These are phyloP conservation scores for Sistotremastrum suecicum DNA, from an alignment of 768 basidiomycete species.

Conservation along the genomic window DNA sequence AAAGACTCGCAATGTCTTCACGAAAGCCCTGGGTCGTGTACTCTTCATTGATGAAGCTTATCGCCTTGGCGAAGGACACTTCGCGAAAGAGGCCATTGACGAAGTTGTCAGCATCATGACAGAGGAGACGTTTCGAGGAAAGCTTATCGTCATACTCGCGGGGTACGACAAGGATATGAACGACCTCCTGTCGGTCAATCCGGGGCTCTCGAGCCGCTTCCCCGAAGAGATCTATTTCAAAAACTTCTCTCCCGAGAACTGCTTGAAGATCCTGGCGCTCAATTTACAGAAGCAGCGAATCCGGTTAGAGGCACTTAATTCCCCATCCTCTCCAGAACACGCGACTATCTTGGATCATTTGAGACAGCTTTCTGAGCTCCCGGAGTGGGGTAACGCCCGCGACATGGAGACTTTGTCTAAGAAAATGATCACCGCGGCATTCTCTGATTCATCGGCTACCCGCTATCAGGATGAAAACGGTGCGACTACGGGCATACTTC, in stretches of 20 bases:
- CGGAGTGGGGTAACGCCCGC: constrained; percentile 58
- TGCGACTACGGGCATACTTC: constrained; percentile 5
- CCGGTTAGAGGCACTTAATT: constrained; percentile 21
- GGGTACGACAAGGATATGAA: constrained; percentile 63
- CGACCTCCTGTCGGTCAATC: constrained; percentile 38
- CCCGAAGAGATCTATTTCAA: constrained; percentile 42
- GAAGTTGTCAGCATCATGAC: constrained; percentile 55
- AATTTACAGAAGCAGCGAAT: constrained; percentile 34
- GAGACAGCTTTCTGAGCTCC: constrained; percentile 26
- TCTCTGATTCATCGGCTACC: constrained; percentile 10
- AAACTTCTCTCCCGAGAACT: constrained; percentile 34
- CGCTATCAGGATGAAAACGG: constrained; percentile 4
- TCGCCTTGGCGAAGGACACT: constrained; percentile 42
- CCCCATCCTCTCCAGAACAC: constrained; percentile 17
- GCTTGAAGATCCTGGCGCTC: constrained; percentile 33
- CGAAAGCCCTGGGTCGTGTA: constrained; percentile 52
- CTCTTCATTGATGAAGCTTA: constrained; percentile 67
- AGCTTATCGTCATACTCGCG: constrained; percentile 53
- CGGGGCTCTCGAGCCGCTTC: constrained; percentile 55
- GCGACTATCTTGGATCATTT: constrained; percentile 25
- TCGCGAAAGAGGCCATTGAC: constrained; percentile 60
- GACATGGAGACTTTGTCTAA: constrained; percentile 43
- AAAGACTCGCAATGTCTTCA: constrained; percentile 43
- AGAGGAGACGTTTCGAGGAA: constrained; percentile 37
- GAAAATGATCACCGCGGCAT: constrained; percentile 29